Evolutionary conservation across 2,329 filamentous ascomycete genomes (phyloP).

Genomic region (Neopestalotiopsis rosae): DNA sequence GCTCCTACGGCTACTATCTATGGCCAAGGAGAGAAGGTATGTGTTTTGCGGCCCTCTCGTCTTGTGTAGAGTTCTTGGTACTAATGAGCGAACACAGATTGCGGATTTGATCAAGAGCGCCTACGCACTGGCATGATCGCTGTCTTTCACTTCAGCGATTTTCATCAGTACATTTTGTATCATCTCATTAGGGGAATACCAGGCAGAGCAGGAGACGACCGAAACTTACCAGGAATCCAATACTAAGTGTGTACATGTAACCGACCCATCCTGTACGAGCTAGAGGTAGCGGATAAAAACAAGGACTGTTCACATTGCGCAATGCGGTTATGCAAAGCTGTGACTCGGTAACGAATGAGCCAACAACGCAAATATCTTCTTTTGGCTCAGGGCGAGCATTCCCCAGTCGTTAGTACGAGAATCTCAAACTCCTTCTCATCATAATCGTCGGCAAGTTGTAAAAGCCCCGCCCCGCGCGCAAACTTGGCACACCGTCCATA

Average conservation of each 20-base stretch:
- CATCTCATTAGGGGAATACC: no score
- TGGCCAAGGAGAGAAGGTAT: constrained; percentile 22
- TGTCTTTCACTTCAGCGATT: no score
- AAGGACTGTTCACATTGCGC: no score
- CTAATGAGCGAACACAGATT: background rate
- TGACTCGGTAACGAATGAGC: no score
- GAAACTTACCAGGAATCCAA: no score
- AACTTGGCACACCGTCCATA: constrained; percentile 13
- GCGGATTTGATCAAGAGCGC: background rate
- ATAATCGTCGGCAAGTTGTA: background rate
- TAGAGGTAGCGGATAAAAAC: no score
- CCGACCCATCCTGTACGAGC: fast-evolving
- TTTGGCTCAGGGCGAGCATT: background rate
- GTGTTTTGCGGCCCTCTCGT: background rate
- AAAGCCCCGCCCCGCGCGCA: background rate
- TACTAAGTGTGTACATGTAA: fast-evolving
- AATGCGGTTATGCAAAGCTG: no score
- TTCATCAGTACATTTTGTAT: background rate
- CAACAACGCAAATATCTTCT: no score
- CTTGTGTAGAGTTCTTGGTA: background rate
- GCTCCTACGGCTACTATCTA: constrained; percentile 22
- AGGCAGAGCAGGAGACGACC: no score
- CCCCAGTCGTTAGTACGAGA: background rate
- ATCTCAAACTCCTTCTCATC: constrained; percentile 11
- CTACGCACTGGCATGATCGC: background rate